phyloP scores from a whole-genome alignment of 306 rosid genomes.

The Prunus persica region DNA sequence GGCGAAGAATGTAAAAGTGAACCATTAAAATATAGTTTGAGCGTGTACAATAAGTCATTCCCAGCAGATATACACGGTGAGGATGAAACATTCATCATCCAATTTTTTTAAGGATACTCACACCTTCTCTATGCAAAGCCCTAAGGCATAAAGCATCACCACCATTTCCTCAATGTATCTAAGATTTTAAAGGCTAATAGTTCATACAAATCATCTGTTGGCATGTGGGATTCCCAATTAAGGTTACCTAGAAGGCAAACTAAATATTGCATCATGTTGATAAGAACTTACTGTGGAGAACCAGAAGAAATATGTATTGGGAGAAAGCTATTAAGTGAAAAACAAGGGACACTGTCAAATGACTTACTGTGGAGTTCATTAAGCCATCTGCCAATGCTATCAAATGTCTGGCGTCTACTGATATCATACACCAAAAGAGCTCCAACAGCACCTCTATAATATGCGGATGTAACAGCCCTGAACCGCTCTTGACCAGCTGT shows the following conservation, averaged over 20 bases:
- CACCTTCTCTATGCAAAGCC: neutral
- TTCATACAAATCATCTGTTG: neutral
- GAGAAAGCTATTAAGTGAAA: neutral
- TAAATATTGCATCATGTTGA: neutral
- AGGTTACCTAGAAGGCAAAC: neutral
- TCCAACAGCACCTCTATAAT: slow-evolving; percentile 89
- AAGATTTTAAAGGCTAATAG: neutral
- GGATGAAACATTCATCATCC: neutral
- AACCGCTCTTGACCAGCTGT: slow-evolving; percentile 94
- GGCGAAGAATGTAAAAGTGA: neutral
- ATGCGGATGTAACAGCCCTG: slow-evolving; percentile 92
- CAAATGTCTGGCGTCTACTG: slow-evolving; percentile 82
- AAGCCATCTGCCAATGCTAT: slow-evolving; percentile 85
- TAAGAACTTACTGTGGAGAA: neutral
- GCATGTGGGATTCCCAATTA: neutral
- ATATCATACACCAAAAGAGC: slow-evolving; percentile 85
- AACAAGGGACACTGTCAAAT: slow-evolving; percentile 1
- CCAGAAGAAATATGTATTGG: neutral
- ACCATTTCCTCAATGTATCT: neutral
- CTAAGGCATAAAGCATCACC: neutral
- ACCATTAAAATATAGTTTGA: neutral
- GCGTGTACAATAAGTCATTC: neutral
- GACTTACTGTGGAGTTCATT: slow-evolving; percentile 84
- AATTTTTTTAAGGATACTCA: neutral
- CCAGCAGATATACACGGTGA: neutral